Evolutionary conservation across 2,329 filamentous ascomycete genomes (phyloP).

Genomic region (Thielaviopsis punctulata): DNA sequence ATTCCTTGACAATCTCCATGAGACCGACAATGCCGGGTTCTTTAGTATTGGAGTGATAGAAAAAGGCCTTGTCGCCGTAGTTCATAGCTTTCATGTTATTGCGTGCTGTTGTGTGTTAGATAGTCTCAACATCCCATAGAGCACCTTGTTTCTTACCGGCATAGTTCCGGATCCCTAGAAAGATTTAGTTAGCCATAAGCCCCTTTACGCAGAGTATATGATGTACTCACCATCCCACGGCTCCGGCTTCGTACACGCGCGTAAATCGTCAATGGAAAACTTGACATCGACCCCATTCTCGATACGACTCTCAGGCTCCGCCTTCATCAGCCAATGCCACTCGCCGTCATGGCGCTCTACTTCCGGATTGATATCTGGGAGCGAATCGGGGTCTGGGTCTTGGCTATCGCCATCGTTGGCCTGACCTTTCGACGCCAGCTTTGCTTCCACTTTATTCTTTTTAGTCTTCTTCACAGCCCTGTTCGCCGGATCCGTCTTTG

Average conservation of each 20-base stretch:
- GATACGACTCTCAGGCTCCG: slow-evolving; percentile 70
- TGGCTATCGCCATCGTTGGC: slow-evolving; percentile 14
- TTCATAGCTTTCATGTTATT: slow-evolving; percentile 90
- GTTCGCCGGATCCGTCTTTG: slow-evolving; percentile 3
- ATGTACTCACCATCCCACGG: slow-evolving; percentile 66
- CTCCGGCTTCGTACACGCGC: slow-evolving; percentile 55
- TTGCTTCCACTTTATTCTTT: neutral
- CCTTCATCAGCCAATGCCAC: slow-evolving; percentile 68
- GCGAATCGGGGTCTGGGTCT: slow-evolving; percentile 18
- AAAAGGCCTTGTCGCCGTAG: slow-evolving; percentile 80
- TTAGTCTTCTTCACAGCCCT: slow-evolving; percentile 3
- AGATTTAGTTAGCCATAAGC: neutral
- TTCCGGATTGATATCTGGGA: slow-evolving; percentile 23
- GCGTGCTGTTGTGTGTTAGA: slow-evolving; percentile 32
- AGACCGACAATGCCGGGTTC: slow-evolving; percentile 71
- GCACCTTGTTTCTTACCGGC: slow-evolving; percentile 20
- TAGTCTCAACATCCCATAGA: neutral
- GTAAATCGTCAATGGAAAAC: slow-evolving; percentile 87
- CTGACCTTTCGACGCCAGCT: neutral
- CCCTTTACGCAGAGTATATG: too few relatives aligned
- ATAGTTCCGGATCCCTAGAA: slow-evolving; percentile 31
- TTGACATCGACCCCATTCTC: slow-evolving; percentile 79
- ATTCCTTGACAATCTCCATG: slow-evolving; percentile 78
- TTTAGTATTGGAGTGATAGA: slow-evolving; percentile 93
- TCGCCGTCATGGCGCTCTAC: slow-evolving; percentile 24